These are phyloP conservation scores for Zoysia matrella DNA, from an alignment of 202 grass and related monocot genomes.

Conservation along the genomic window DNA sequence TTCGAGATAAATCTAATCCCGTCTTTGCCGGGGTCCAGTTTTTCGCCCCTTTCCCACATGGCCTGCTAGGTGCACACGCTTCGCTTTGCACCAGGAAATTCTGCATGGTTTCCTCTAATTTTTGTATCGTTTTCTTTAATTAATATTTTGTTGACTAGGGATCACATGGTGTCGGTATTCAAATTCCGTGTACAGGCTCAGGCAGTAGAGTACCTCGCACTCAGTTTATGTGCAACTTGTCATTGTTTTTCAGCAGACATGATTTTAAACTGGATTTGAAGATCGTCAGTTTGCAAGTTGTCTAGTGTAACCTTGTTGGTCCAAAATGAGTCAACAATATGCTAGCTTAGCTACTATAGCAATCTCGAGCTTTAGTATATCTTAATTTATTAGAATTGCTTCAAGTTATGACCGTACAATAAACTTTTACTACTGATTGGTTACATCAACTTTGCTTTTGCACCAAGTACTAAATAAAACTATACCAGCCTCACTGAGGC, in stretches of 20 bases:
- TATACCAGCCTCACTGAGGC: too few relatives aligned
- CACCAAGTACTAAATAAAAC: too few relatives aligned
- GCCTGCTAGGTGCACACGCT: conserved; percentile 41
- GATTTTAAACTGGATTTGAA: not conserved
- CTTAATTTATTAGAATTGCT: not conserved
- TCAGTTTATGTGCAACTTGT: not conserved
- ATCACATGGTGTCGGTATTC: conserved; percentile 5
- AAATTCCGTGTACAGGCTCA: not conserved
- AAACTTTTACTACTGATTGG: too few relatives aligned
- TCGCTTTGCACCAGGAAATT: conserved; percentile 27
- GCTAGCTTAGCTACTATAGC: too few relatives aligned
- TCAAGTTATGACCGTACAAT: not conserved
- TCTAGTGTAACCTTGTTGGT: not conserved
- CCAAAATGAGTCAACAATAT: not conserved
- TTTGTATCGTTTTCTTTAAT: conserved; percentile 12
- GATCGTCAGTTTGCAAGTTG: not conserved
- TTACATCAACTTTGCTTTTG: too few relatives aligned
- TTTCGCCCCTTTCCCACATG: conserved; percentile 39
- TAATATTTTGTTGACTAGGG: conserved; percentile 34
- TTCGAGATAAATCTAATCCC: conserved; percentile 49
- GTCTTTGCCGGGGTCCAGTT: conserved; percentile 44
- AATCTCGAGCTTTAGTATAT: not conserved
- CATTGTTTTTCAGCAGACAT: not conserved
- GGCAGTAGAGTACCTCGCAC: not conserved
- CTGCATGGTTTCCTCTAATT: conserved; percentile 15